Base-by-base conservation (phyloP, 257 asterid species). In the Solanum bukasovii region DNA sequence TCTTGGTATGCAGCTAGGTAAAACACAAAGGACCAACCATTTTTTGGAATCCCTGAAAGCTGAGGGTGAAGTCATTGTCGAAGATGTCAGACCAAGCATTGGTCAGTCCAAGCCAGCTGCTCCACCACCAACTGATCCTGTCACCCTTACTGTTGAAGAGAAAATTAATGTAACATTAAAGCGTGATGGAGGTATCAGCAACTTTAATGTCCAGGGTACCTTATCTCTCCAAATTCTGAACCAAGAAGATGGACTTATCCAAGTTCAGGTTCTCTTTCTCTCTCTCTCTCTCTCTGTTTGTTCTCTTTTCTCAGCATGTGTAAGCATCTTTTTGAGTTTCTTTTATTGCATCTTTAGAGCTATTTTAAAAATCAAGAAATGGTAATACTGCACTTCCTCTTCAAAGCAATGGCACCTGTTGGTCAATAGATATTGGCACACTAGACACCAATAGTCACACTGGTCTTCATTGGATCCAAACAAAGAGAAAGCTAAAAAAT, bases 1-100 rank as follows among this genome's bases (percentile, higher is more conserved):
- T 86, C 94, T 91, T 90, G 99, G 98, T 85, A 95, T 96, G 98
- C 89, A 96, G 93, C 94, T 96, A 85, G 99, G 99, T 20, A 96
- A 96, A 92, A 88, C 95, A 72, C 96, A 93, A 85, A 95, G 84
- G 92, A 90, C 98, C 79, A 95, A 94, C 90, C 99, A 96, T 85
- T 94, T 96, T 90, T 90, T 96, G 94, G 98, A 96, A 88, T 94
- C 99, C 87, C 93, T 96, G 49, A 96, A 93, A 92, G 98, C 98
- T 87, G 99, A 96, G 88, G 99, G 98, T 89, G 98, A 95, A 91
- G 92, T 90, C 85, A 94, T 96, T 90, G 96, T 93, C 35, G 98
- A 94, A 91, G 98, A 95, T 90, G 98, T 95, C 88, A 93, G 97
- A 88, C 98, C 99, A 37, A 92, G 87, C 87, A 68, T 84, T 90